phyloP scores from a whole-genome alignment of 2,329 filamentous ascomycete genomes.

The Fusarium sarcochroum region DNA sequence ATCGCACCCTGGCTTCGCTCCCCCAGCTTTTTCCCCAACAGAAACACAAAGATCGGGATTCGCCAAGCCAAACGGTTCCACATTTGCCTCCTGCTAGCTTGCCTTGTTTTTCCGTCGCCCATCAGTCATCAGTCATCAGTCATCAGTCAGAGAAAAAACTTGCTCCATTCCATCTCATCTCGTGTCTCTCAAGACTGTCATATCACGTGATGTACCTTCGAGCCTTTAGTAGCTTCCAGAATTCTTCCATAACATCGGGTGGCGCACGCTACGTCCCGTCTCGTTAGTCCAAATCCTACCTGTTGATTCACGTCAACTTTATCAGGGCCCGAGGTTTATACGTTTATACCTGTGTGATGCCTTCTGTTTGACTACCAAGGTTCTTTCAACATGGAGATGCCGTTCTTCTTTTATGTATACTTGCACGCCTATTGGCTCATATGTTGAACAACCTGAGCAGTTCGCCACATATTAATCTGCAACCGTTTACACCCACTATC shows the following conservation, averaged over 20 bases:
- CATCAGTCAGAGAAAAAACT: slow-evolving; percentile 17
- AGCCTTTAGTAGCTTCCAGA: slow-evolving; percentile 21
- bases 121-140: no score
- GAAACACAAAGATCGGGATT: slow-evolving; percentile 46
- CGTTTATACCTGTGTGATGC: not conserved
- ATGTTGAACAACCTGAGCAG: no score
- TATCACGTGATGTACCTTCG: slow-evolving; percentile 29
- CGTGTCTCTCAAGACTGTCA: not conserved
- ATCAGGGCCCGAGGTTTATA: not conserved
- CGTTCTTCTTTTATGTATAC: no score
- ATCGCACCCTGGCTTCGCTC: slow-evolving; percentile 24
- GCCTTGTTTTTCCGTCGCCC: slow-evolving; percentile 4
- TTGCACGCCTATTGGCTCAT: no score
- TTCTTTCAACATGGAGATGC: no score
- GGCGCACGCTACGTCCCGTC: slow-evolving; percentile 6
- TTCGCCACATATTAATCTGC: no score
- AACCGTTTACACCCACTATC: no score
- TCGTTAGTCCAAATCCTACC: not conserved
- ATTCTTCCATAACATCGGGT: slow-evolving; percentile 20
- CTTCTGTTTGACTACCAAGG: not conserved
- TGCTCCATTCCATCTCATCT: not conserved
- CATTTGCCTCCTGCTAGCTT: slow-evolving; percentile 11
- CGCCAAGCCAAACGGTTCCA: slow-evolving; percentile 40
- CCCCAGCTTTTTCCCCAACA: slow-evolving; percentile 50
- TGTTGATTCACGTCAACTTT: not conserved